Base-by-base conservation (phyloP, 306 rosid genomes). In the Cicer cuneatum region DNA sequence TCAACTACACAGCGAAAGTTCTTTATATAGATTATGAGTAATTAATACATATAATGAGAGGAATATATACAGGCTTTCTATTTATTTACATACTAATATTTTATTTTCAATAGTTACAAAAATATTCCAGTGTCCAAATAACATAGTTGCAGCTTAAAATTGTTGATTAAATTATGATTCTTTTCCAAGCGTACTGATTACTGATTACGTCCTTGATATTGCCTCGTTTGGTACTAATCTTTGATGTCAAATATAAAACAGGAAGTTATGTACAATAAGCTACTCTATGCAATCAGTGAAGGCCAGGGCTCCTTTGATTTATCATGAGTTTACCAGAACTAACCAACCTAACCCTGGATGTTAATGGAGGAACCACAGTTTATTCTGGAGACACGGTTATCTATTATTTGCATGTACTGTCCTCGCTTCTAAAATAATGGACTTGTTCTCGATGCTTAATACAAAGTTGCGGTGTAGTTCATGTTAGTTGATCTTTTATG, bases 241-340 rank as follows among this genome's bases (percentile, higher is more conserved):
- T 66, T 11, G 18, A 45, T 62, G 73, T 59, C 14, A 52, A 49
- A 60, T 51, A 69, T 42, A 6, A 62, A 66, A 75, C 97, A 95
- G 99, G 97, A 92, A 84, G 85, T 95, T 58, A 95, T 95, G 99
- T 83, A 13, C 89, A 92, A 90, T 93, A 95, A 92, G 86, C 93
- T 95, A 72, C 86, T 92, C 64, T 95, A 89, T 85, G 99, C 99
- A 74, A 92, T 95, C 91, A 89, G 66, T 61, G 99, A 95, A 88
- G 99, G 99, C 84, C 99, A 92, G 84, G 99, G 99, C 78, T 95
- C 99, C 66, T 95, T 95, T 21, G 99, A 95, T 85, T 83, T 95
- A 76, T 95, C 99, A 80, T 95, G 98, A 95, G 87, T 75, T 83
- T 78, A 29, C 86, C 68, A 72, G 85, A 82, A 57, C 86, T 83